Evolutionary conservation across 31 red algal genomes (phyloP).

Genomic region (Odonthalia washingtoniensis): DNA sequence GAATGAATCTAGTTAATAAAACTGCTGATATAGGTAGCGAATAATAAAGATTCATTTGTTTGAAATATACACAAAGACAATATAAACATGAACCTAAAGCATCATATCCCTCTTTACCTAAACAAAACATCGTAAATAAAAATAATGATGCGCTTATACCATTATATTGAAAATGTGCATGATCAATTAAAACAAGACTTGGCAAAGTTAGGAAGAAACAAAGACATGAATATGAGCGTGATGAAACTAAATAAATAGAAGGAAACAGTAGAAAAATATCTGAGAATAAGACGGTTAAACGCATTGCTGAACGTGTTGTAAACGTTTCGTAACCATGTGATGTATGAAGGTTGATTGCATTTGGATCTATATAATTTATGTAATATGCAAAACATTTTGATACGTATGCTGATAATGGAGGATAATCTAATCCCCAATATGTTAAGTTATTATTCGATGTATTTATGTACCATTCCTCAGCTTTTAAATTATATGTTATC

Average conservation of each 20-base stretch:
- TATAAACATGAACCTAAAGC: constrained; percentile 60
- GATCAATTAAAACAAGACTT: constrained; percentile 87
- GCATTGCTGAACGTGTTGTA: constrained; percentile 71
- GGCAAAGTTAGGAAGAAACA: constrained; percentile 36
- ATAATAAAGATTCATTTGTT: constrained; percentile 91
- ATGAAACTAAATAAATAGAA: constrained; percentile 24
- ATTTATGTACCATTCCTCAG: constrained; percentile 66
- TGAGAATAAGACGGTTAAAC: constrained; percentile 71
- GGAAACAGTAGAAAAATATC: constrained; percentile 87
- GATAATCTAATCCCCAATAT: constrained; percentile 98
- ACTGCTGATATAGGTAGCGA: constrained; percentile 53
- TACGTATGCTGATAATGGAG: constrained; percentile 84
- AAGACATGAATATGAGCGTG: background rate
- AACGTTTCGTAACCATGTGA: constrained; percentile 81
- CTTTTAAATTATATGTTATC: constrained; percentile 69
- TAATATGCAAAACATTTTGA: constrained; percentile 46
- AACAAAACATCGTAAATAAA: constrained; percentile 54
- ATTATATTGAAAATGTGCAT: constrained; percentile 98
- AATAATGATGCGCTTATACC: constrained; percentile 73
- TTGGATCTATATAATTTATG: constrained; percentile 52
- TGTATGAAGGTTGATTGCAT: constrained; percentile 41
- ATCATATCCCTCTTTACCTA: constrained; percentile 45
- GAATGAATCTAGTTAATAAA: constrained; percentile 37
- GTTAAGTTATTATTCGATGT: constrained; percentile 61
- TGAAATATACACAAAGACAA: constrained; percentile 80